phyloP scores from a whole-genome alignment of 495 filamentous ascomycete species.

The Chaetomium tenue region DNA sequence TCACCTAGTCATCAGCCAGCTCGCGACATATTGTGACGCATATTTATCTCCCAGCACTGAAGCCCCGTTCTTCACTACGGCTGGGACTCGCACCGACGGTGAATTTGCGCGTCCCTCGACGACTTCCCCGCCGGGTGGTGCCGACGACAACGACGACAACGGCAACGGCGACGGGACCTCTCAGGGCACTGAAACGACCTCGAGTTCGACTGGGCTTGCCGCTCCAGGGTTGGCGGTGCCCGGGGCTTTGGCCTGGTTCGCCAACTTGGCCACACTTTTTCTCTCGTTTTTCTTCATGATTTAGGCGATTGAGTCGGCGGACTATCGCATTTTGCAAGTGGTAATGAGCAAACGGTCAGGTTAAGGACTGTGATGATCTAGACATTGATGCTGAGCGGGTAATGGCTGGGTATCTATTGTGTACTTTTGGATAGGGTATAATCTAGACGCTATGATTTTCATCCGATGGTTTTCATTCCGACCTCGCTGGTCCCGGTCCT shows the following conservation, averaged over 20 bases:
- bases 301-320: not conserved
- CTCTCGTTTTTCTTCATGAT: slow-evolving; percentile 21
- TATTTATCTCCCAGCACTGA: not conserved
- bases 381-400: not conserved
- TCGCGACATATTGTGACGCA: slow-evolving; percentile 27
- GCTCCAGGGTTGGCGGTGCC: not conserved
- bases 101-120: not conserved
- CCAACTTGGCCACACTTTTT: slow-evolving; percentile 15
- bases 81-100: not conserved
- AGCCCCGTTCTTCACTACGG: not conserved
- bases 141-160: not conserved
- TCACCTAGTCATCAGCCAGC: slow-evolving; percentile 18
- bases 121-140: not conserved
- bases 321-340: not conserved
- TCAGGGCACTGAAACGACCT: slow-evolving; percentile 6
- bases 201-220: slow-evolving; percentile 15
- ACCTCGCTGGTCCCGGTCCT: not conserved
- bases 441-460: not conserved
- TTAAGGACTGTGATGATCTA: not conserved
- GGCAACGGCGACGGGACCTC: not conserved
- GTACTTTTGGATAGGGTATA: slow-evolving; percentile 5
- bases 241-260: slow-evolving; percentile 16
- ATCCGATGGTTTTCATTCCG: not conserved
- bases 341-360: not conserved
- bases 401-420: not conserved